Base-by-base conservation (phyloP, 768 basidiomycete genomes). In the Trametes gibbosa region DNA sequence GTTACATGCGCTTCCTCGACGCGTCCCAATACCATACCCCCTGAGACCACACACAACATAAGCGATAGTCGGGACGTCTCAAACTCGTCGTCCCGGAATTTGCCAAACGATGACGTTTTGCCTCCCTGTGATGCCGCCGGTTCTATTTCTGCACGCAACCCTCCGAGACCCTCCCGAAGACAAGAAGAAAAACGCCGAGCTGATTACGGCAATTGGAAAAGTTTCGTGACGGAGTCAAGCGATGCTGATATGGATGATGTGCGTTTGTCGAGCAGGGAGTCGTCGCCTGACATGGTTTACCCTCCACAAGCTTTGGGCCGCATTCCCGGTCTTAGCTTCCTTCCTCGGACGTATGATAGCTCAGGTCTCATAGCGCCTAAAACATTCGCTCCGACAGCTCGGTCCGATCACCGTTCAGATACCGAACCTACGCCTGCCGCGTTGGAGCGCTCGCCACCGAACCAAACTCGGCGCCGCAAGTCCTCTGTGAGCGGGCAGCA, bases 191-290 rank as follows among this genome's bases (percentile, higher is more conserved):
- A 50, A 14, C 42, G 53, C 24, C 34, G 41, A 13, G 53, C 59
- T 7, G 59, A 61, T 34, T 62, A 62, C 40, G 61, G 61, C 23
- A 48, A 53, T 29, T 62, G 61, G 61, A 41, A 58, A 42, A 48
- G 41, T 24, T 47, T 62, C 16, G 46, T 27, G 17, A 47, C 25
- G 7, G 56, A 58, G 21, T 62, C 61, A n/a, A 62, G 61, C 27
- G 56, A 62, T 23, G 53, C 35, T 32, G 61, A 58, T 12, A 53
- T 53, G 47, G 50, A 48, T 14, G 54, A 37, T 27, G 50, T 5
- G 16, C 32, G 13, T 53, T 13, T 34, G n/a, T 58, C 61, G 4
- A 58, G 61, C 48, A 62, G 56, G 24, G 61, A 53, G 7, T 58
- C 61, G 24, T 58, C 61, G 8, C 47, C 55, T 21, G 29, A 41